phyloP scores from a whole-genome alignment of 2,329 filamentous ascomycete genomes.

The Penicillium sp. region DNA sequence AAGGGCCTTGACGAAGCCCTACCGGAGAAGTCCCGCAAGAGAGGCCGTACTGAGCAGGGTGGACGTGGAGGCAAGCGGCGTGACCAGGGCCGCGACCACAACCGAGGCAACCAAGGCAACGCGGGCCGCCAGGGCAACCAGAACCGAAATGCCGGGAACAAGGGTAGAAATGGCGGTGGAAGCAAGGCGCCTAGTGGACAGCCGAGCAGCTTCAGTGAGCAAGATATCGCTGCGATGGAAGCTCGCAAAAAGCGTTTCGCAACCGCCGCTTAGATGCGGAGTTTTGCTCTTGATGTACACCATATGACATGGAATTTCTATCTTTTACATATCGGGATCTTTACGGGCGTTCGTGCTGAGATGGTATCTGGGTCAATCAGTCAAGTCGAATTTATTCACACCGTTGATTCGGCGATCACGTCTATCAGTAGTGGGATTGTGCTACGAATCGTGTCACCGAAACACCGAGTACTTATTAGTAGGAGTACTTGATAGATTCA shows the following conservation, averaged over 20 bases:
- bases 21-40: constrained; percentile 43
- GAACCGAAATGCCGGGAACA: constrained; percentile 18
- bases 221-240: constrained; percentile 45
- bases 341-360: constrained; percentile 26
- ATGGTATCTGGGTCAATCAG: constrained; percentile 14
- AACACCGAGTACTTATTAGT: not conserved
- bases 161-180: constrained; percentile 17
- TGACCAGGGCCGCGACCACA: constrained; percentile 35
- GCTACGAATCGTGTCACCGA: not conserved
- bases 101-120: constrained; percentile 22
- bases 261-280: constrained; percentile 25
- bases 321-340: constrained; percentile 13
- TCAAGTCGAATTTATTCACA: constrained; percentile 14
- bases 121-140: constrained; percentile 14
- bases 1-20: constrained; percentile 48
- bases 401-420: not conserved
- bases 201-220: constrained; percentile 33
- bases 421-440: not conserved
- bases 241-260: constrained; percentile 50
- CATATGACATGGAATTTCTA: constrained; percentile 1
- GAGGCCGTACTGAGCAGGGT: constrained; percentile 39
- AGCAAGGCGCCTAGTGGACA: constrained; percentile 11
- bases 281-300: not conserved
- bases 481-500: constrained; percentile 5
- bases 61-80: constrained; percentile 44